phyloP scores from a whole-genome alignment of 2,329 filamentous ascomycete species.

The Mycocentrospora acerina region DNA sequence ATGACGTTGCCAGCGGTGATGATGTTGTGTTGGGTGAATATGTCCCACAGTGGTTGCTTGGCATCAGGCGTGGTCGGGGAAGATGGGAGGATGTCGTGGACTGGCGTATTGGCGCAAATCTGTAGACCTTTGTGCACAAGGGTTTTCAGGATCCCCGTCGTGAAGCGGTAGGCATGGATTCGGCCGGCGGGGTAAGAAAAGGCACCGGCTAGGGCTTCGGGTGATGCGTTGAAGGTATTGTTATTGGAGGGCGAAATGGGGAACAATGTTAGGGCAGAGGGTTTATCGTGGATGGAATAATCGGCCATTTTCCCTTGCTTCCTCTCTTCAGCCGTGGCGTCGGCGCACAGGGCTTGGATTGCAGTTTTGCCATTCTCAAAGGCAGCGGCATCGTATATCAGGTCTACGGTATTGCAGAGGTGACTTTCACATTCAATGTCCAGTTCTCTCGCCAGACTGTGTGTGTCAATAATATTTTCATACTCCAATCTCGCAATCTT shows the following conservation, averaged over 20 bases:
- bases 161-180: conserved; percentile 36
- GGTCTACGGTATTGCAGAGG: conserved; percentile 58
- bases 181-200: conserved; percentile 37
- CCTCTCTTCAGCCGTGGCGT: conserved; percentile 27
- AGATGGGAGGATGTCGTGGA: conserved; percentile 17
- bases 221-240: too few relatives aligned
- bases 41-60: conserved; percentile 12
- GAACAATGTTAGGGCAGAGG: conserved; percentile 12
- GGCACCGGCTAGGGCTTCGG: conserved; percentile 27
- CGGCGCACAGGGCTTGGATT: conserved; percentile 21
- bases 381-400: conserved; percentile 53
- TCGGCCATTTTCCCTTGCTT: conserved; percentile 26
- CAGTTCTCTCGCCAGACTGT: conserved; percentile 54
- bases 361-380: conserved; percentile 31
- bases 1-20: conserved; percentile 23
- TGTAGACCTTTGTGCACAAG: conserved; percentile 31
- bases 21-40: conserved; percentile 19
- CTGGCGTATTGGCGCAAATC: conserved; percentile 32
- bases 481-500: conserved; percentile 45
- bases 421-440: conserved; percentile 49
- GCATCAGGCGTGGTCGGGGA: neutral
- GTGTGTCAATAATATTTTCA: conserved; percentile 55
- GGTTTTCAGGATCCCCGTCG: conserved; percentile 24
- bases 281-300: conserved; percentile 25
- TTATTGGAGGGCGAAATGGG: too few relatives aligned